These are phyloP conservation scores for Neurospora terricola DNA, from an alignment of 495 filamentous ascomycete genomes.

Conservation along the genomic window DNA sequence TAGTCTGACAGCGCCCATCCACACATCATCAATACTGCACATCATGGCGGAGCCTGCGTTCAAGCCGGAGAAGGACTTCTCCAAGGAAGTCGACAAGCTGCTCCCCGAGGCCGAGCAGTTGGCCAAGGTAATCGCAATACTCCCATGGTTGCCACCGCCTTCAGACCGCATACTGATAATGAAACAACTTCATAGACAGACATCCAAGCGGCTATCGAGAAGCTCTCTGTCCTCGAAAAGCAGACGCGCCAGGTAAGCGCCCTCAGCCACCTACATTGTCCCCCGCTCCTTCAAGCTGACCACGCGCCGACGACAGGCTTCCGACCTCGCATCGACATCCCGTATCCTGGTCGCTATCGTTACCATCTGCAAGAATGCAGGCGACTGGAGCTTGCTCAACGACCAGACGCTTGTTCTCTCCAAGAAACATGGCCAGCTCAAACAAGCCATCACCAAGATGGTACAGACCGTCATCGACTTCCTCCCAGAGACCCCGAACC, in stretches of 20 bases:
- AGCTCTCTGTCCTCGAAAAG: conserved; percentile 84
- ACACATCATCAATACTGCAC: not conserved
- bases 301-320: conserved; percentile 48
- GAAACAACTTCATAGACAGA: conserved; percentile 46
- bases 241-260: conserved; percentile 78
- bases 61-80: conserved; percentile 63
- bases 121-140: conserved; percentile 57
- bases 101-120: conserved; percentile 81
- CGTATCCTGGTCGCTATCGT: conserved; percentile 78
- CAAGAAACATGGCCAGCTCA: conserved; percentile 99
- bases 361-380: conserved; percentile 85
- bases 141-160: not conserved
- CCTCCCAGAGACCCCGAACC: conserved; percentile 64
- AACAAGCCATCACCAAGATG: conserved; percentile 98
- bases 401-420: conserved; percentile 92
- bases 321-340: conserved; percentile 89
- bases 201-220: conserved; percentile 80
- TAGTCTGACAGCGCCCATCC: not conserved
- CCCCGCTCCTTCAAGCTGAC: conserved; percentile 6
- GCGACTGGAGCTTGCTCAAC: conserved; percentile 87
- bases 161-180: conserved; percentile 1
- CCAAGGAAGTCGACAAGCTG: conserved; percentile 84
- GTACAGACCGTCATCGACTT: conserved; percentile 93
- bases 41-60: conserved; percentile 40
- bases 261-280: conserved; percentile 2